phyloP scores from a whole-genome alignment of 2,329 filamentous ascomycete genomes.

The Paraconiothyrium brasiliense region DNA sequence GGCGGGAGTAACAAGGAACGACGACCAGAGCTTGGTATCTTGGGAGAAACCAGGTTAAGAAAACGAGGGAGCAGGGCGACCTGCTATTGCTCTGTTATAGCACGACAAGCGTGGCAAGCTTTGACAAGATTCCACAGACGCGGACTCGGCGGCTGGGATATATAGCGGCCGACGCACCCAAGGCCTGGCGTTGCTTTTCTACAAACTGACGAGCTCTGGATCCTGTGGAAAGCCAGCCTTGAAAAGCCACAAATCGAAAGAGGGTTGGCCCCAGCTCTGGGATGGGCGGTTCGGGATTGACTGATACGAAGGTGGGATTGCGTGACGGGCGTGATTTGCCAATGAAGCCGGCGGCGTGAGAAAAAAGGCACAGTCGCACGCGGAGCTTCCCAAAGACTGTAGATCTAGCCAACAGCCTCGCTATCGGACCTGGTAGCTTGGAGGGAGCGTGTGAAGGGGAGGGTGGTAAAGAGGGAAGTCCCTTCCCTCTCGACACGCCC shows the following conservation, averaged over 20 bases:
- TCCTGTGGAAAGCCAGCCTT: background rate
- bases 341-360: background rate
- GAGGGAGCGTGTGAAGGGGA: background rate
- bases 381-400: background rate
- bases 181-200: constrained; percentile 23
- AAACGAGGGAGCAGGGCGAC: background rate
- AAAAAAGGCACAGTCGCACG: background rate
- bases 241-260: constrained; percentile 19
- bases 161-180: constrained; percentile 31
- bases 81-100: constrained; percentile 11
- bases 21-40: constrained; percentile 11
- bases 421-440: constrained; percentile 1
- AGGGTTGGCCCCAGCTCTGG: constrained; percentile 1
- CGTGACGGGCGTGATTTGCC: constrained; percentile 9
- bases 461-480: background rate
- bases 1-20: constrained; percentile 11
- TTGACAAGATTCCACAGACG: constrained; percentile 32
- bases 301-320: constrained; percentile 16
- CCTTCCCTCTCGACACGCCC: constrained; percentile 11
- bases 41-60: constrained; percentile 15
- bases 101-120: constrained; percentile 40
- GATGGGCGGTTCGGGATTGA: constrained; percentile 8
- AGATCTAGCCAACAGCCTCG: background rate
- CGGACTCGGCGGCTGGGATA: constrained; percentile 38
- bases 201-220: constrained; percentile 17